Evolutionary conservation across 202 grass and related monocot species (phyloP).

Genomic region (Setaria italica): DNA sequence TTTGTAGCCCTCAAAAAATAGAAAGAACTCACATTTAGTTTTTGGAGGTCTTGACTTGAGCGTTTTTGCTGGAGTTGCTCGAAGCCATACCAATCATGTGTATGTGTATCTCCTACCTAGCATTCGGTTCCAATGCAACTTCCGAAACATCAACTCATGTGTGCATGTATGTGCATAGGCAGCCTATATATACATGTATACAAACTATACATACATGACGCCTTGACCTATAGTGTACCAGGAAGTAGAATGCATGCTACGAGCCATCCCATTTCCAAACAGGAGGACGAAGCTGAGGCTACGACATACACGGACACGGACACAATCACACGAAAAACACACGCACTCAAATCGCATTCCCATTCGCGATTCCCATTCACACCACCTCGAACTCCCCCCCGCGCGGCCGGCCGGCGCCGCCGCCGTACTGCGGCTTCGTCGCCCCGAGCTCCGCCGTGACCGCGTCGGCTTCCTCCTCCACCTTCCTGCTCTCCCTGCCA

Average conservation of each 20-base stretch:
- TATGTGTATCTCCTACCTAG: no score
- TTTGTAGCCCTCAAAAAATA: no score
- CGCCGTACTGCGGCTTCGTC: slow-evolving; percentile 18
- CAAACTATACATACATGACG: not conserved
- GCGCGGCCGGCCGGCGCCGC: slow-evolving; percentile 1
- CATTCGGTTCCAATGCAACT: not conserved
- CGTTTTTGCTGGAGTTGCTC: no score
- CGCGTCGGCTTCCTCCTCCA: slow-evolving; percentile 56
- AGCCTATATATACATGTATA: not conserved
- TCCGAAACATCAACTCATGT: not conserved
- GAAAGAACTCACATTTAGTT: no score
- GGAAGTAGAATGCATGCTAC: not conserved
- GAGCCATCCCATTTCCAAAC: slow-evolving; percentile 27
- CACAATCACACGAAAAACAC: not conserved
- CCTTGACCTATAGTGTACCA: slow-evolving; percentile 31
- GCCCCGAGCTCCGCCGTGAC: slow-evolving; percentile 57
- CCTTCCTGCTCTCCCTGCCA: slow-evolving; percentile 58
- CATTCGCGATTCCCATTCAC: not conserved
- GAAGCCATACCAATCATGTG: no score
- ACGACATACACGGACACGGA: not conserved
- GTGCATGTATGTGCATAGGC: not conserved
- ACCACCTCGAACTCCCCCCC: slow-evolving; percentile 57
- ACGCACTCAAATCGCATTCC: no score
- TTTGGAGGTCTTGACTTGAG: no score
- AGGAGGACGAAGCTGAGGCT: slow-evolving; percentile 4